phyloP scores from a whole-genome alignment of 768 basidiomycete genomes.

The Amanita inopinata region DNA sequence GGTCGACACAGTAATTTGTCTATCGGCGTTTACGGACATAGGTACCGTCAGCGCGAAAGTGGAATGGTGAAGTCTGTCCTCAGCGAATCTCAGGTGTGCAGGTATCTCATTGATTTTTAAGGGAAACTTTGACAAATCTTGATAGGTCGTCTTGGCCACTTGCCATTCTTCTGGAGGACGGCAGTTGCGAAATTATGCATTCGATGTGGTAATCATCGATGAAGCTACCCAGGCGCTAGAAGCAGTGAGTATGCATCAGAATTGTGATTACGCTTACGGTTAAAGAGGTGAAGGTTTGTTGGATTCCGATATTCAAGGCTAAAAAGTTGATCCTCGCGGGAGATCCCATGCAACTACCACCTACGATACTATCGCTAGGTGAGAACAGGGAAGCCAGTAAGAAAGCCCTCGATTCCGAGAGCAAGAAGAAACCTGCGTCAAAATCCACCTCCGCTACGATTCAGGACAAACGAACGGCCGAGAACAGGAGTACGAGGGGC shows the following conservation, averaged over 20 bases:
- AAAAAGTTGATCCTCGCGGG: slow-evolving; percentile 88
- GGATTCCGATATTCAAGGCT: slow-evolving; percentile 91
- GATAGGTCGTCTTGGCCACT: slow-evolving; percentile 82
- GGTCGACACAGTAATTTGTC: slow-evolving; percentile 3
- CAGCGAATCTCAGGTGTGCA: slow-evolving; percentile 57
- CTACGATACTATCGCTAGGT: slow-evolving; percentile 73
- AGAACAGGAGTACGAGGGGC: slow-evolving; percentile 1
- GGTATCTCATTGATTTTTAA: not conserved
- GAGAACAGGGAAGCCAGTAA: slow-evolving; percentile 24
- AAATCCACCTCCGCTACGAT: slow-evolving; percentile 12
- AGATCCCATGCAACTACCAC: slow-evolving; percentile 93
- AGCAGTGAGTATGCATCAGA: slow-evolving; percentile 44
- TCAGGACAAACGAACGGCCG: slow-evolving; percentile 7
- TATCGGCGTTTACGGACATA: slow-evolving; percentile 19
- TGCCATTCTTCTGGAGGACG: slow-evolving; percentile 89
- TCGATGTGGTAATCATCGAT: slow-evolving; percentile 94
- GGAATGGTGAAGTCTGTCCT: slow-evolving; percentile 78
- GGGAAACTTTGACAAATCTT: not conserved
- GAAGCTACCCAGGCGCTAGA: slow-evolving; percentile 97
- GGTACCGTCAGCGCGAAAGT: slow-evolving; percentile 83
- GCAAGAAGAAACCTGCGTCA: slow-evolving; percentile 3
- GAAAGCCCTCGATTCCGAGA: slow-evolving; percentile 9
- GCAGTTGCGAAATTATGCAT: slow-evolving; percentile 65
- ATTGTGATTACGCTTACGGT: slow-evolving; percentile 7
- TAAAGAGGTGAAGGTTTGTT: slow-evolving; percentile 59